Evolutionary conservation across 495 filamentous ascomycete species (phyloP).

Genomic region (Penicillium argentinense): DNA sequence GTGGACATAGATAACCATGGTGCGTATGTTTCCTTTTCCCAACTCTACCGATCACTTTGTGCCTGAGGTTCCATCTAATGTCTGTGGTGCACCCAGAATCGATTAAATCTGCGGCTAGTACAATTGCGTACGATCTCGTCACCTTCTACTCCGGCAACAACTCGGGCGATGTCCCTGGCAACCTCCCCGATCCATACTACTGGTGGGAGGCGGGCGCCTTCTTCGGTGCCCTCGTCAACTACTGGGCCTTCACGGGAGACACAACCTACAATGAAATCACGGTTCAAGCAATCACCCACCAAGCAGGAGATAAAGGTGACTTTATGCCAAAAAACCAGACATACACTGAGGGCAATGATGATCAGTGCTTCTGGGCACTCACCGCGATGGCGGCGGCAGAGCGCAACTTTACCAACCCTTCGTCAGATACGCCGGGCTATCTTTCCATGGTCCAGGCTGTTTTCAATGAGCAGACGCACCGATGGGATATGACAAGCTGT

Average conservation of each 20-base stretch:
- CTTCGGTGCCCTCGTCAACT: conserved; percentile 72
- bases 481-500: conserved; percentile 69
- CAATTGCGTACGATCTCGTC: conserved; percentile 40
- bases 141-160: conserved; percentile 66
- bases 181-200: conserved; percentile 70
- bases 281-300: conserved; percentile 62
- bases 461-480: conserved; percentile 64
- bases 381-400: conserved; percentile 76
- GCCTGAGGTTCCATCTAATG: too few relatives aligned
- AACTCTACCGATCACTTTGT: too few relatives aligned
- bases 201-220: conserved; percentile 77
- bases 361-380: conserved; percentile 81
- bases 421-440: conserved; percentile 60
- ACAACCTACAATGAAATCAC: conserved; percentile 63
- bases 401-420: conserved; percentile 59
- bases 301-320: conserved; percentile 61
- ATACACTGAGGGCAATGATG: conserved; percentile 72
- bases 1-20: conserved; percentile 7
- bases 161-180: conserved; percentile 65
- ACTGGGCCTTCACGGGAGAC: conserved; percentile 78
- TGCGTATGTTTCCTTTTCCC: neutral
- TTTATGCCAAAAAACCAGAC: conserved; percentile 81
- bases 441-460: conserved; percentile 70
- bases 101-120: conserved; percentile 44
- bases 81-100: conserved; percentile 39